Base-by-base conservation (phyloP, 345 rosid species). In the Boechera retrofracta region DNA sequence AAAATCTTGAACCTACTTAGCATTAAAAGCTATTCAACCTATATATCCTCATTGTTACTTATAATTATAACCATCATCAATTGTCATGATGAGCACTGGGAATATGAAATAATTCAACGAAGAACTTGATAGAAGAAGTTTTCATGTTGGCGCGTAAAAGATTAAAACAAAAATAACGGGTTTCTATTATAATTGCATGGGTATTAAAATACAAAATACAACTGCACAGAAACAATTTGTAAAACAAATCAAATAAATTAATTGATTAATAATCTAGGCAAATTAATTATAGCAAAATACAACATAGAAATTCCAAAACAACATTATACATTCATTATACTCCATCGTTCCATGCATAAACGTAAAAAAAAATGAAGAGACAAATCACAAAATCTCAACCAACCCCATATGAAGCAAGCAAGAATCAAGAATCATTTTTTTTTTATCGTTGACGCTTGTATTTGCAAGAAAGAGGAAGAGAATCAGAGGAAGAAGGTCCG, bases 401-500 rank as follows among this genome's bases (percentile, higher is more conserved):
- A 38, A 69, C 38, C 60, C 16, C 5, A 36, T 18, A 0, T 10
- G 45, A 38, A 38, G 41, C 41, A 61, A 44, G 39, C 53, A 63
- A 62, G n/a, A 10, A 9, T 7, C 9, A 31, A 12, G 10, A 42
- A 42, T 13, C 36, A 28, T 3, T 41, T 4, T 0, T 42, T 10
- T 2, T 10, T 63, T 42, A 64, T 62, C 55, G 78, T 67, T 67
- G 82, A 63, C 75, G 75, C 55, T 74, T 73, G 61, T 36, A 1
- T 33, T 79, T 79, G 78, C 77, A 78, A 11, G 81, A 78, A 35
- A 78, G 81, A 59, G 82, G 82, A 73, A 79, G 82, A 36, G 78
- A 44, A 32, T 73, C 82, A 1, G 45, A 44, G 5, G 67, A 59
- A 4, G 93, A 89, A 81, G 93, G 56, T 26, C 82, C 54, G 11